These are phyloP conservation scores for Fusarium tupiense DNA, from an alignment of 2,329 filamentous ascomycete genomes.

Conservation along the genomic window DNA sequence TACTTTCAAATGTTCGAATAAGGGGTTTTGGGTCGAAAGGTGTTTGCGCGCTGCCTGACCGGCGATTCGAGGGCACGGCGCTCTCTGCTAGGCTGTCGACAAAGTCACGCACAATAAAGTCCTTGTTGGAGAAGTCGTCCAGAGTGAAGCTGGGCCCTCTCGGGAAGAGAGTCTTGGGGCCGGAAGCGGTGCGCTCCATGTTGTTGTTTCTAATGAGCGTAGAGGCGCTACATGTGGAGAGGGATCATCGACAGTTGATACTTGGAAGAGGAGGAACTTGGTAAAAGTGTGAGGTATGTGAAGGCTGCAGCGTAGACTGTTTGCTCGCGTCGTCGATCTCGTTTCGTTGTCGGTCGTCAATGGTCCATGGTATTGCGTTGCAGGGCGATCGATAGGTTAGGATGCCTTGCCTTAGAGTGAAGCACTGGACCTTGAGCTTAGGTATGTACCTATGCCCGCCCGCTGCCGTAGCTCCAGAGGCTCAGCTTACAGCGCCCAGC, in stretches of 20 bases:
- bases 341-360: conserved; percentile 30
- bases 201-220: conserved; percentile 36
- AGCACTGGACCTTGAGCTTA: conserved; percentile 2
- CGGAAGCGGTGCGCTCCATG: conserved; percentile 57
- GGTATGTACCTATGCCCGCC: not conserved
- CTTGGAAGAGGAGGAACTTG: not conserved
- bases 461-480: conserved; percentile 15
- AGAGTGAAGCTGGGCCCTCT: conserved; percentile 85
- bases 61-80: conserved; percentile 80
- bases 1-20: conserved; percentile 92
- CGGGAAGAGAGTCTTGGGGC: conserved; percentile 75
- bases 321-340: conserved; percentile 24
- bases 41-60: conserved; percentile 72
- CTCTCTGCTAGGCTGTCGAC: conserved; percentile 91
- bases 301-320: conserved; percentile 3
- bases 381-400: conserved; percentile 19
- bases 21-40: conserved; percentile 95
- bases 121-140: conserved; percentile 86
- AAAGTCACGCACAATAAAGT: conserved; percentile 99
- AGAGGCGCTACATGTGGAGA: conserved; percentile 47
- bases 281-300: not conserved
- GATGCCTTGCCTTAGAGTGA: conserved; percentile 6
- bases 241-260: conserved; percentile 17
- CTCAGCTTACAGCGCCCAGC: conserved; percentile 26
- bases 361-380: conserved; percentile 9